A percentile compares a stretch with the other conserved stretches of the same genome.
Conservation (phyloP, 331 rosid species). For the Acacia concinna region DNA sequence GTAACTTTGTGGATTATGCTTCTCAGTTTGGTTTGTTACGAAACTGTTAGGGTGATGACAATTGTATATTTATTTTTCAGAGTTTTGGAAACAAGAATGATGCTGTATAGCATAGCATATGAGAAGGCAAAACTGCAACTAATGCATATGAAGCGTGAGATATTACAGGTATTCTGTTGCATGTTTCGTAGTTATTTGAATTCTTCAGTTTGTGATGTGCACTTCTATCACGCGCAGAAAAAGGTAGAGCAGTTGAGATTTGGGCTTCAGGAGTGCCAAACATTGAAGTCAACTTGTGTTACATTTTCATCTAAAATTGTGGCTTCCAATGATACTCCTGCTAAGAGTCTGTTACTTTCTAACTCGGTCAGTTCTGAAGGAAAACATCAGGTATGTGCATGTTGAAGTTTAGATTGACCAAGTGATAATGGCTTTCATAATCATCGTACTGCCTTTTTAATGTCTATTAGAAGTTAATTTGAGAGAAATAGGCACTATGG, state of each 20-base stretch:
- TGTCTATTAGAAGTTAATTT: background rate
- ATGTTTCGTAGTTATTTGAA: slow-evolving; percentile 16
- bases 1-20: slow-evolving; percentile 15
- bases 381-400: slow-evolving; percentile 53
- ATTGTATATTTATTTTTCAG: slow-evolving; percentile 48
- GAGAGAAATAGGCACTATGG: background rate
- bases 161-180: slow-evolving; percentile 59
- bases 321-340: slow-evolving; percentile 36
- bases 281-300: slow-evolving; percentile 46
- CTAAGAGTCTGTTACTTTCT: slow-evolving; percentile 37
- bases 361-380: slow-evolving; percentile 39
- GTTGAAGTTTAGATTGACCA: slow-evolving; percentile 16
- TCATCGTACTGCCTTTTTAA: background rate
- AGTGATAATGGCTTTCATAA: slow-evolving; percentile 5
- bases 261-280: slow-evolving; percentile 65
- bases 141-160: slow-evolving; percentile 57
- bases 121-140: slow-evolving; percentile 71
- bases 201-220: slow-evolving; percentile 32
- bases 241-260: slow-evolving; percentile 50
- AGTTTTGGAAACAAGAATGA: slow-evolving; percentile 54
- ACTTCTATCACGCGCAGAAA: slow-evolving; percentile 53
- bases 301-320: slow-evolving; percentile 37
- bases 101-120: slow-evolving; percentile 55
- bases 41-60: slow-evolving; percentile 29
- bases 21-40: slow-evolving; percentile 25